A percentile compares a stretch with the other conserved stretches of the same genome.
Evolutionary conservation across 768 basidiomycete genomes (phyloP).

Genomic region (Russula olivacea): DNA sequence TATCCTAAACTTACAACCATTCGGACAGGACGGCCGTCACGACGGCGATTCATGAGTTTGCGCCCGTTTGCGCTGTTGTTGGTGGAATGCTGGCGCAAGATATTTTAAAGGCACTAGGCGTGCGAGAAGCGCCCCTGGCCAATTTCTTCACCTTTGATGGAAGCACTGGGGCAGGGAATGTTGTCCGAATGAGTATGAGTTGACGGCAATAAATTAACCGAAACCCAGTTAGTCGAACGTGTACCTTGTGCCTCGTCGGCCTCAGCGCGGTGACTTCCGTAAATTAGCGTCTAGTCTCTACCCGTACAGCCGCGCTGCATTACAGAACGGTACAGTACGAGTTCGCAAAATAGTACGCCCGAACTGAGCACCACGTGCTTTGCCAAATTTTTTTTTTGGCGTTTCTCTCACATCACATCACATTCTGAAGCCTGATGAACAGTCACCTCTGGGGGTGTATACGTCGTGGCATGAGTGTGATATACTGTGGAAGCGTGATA

Average conservation of each 20-base stretch:
- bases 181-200: slow-evolving; percentile 47
- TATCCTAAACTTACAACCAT: no score
- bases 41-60: slow-evolving; percentile 79
- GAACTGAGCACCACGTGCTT: neutral
- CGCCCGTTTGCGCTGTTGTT: slow-evolving; percentile 89
- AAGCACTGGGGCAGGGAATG: slow-evolving; percentile 66
- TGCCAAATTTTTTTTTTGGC: no score
- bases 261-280: neutral
- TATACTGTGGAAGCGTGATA: neutral
- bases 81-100: slow-evolving; percentile 96
- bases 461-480: neutral
- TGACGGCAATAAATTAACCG: slow-evolving; percentile 5
- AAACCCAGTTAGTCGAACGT: neutral
- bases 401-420: neutral
- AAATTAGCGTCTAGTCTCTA: neutral
- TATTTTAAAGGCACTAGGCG: slow-evolving; percentile 83
- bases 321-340: no score
- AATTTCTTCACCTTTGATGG: slow-evolving; percentile 92
- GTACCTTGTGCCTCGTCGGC: neutral
- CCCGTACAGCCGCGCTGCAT: neutral
- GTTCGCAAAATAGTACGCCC: neutral
- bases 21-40: slow-evolving; percentile 53
- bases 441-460: neutral
- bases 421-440: neutral
- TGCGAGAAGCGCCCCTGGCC: slow-evolving; percentile 86